phyloP scores from a whole-genome alignment of 2,329 filamentous ascomycete genomes.

The Venturia nashicola region DNA sequence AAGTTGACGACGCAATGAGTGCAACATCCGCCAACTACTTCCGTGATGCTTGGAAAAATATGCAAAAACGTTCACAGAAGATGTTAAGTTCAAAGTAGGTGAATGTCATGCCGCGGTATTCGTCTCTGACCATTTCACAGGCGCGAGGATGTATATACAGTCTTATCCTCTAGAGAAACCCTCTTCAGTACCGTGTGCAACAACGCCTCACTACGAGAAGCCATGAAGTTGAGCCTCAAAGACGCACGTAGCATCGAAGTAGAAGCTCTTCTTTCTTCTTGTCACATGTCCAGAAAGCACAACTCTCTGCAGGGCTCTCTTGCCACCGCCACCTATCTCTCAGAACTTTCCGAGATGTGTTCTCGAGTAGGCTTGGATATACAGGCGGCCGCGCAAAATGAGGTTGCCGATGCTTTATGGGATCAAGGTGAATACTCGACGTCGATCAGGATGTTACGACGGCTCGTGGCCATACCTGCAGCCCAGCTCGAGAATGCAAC shows the following conservation, averaged over 20 bases:
- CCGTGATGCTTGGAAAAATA: constrained; percentile 46
- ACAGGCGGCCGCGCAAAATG: constrained; percentile 64
- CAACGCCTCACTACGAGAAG: constrained; percentile 49
- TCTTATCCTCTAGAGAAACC: constrained; percentile 74
- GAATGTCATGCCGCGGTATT: neutral
- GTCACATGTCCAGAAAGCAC: constrained; percentile 66
- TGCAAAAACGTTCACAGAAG: constrained; percentile 59
- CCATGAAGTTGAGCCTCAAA: constrained; percentile 47
- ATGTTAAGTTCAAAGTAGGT: constrained; percentile 69
- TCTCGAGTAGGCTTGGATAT: constrained; percentile 60
- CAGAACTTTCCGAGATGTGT: constrained; percentile 60
- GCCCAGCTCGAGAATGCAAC: constrained; percentile 10
- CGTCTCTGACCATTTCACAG: neutral
- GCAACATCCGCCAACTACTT: constrained; percentile 48
- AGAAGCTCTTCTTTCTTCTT: constrained; percentile 62
- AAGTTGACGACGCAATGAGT: constrained; percentile 66
- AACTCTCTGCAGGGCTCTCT: constrained; percentile 76
- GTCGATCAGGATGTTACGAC: constrained; percentile 79
- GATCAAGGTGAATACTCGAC: constrained; percentile 81
- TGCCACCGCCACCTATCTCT: constrained; percentile 73
- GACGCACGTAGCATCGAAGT: constrained; percentile 62
- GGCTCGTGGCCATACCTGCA: constrained; percentile 33
- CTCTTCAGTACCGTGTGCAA: constrained; percentile 69
- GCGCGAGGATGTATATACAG: constrained; percentile 58
- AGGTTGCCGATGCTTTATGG: constrained; percentile 85